Percentiles rank a stretch among this genome's conserved stretches.
These are phyloP conservation scores for Suillus luteus DNA, from an alignment of 768 basidiomycete genomes.

Conservation along the genomic window DNA sequence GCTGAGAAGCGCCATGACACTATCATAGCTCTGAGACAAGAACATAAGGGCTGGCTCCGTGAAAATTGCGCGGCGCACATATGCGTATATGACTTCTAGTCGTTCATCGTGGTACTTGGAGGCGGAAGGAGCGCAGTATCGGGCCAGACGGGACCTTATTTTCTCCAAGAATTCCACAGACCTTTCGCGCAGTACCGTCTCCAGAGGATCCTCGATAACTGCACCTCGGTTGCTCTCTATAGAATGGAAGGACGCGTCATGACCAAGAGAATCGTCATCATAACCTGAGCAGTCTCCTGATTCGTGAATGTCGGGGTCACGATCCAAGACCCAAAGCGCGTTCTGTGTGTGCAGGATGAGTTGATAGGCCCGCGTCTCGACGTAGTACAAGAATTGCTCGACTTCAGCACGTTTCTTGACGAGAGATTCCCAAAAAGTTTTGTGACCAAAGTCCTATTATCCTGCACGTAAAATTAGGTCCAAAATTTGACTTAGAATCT, in stretches of 20 bases:
- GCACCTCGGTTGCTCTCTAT: constrained; percentile 7
- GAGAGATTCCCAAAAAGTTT: constrained; percentile 38
- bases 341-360: constrained; percentile 37
- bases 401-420: constrained; percentile 33
- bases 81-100: constrained; percentile 36
- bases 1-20: constrained; percentile 31
- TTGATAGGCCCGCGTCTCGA: constrained; percentile 38
- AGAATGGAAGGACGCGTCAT: constrained; percentile 16
- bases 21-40: constrained; percentile 36
- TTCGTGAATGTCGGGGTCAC: constrained; percentile 21
- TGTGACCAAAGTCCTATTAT: constrained; percentile 43
- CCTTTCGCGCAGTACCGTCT: constrained; percentile 37
- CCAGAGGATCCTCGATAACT: constrained; percentile 34
- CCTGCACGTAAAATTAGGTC: background rate
- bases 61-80: constrained; percentile 39
- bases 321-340: constrained; percentile 40
- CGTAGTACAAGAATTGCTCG: constrained; percentile 31
- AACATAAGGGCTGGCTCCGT: constrained; percentile 41
- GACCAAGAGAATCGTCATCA: constrained; percentile 16
- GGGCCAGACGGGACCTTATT: constrained; percentile 35
- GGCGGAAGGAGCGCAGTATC: constrained; percentile 32
- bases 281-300: constrained; percentile 25
- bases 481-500: background rate
- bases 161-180: constrained; percentile 33
- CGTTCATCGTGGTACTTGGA: constrained; percentile 39